Conservation (phyloP, 2,329 filamentous ascomycete species). For the Penicillium sp. region DNA sequence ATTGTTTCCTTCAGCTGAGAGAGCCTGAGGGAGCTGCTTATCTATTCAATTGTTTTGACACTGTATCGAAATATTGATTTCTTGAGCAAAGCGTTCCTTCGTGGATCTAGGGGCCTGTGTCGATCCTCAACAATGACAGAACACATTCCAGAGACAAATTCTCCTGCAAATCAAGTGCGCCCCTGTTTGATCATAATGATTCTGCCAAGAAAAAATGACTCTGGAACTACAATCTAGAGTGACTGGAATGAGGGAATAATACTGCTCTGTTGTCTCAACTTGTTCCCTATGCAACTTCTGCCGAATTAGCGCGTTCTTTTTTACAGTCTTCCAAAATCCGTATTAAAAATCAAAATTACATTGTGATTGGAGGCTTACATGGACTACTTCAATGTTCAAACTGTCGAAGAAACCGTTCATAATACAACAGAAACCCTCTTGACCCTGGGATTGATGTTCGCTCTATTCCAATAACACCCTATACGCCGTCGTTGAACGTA, state of each 20-base stretch:
- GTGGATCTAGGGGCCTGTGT: conserved; percentile 17
- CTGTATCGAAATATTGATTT: background rate
- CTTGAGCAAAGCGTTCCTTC: background rate
- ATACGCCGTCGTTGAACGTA: conserved; percentile 36
- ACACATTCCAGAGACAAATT: conserved; percentile 16
- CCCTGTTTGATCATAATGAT: conserved; percentile 16
- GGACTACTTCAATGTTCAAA: background rate
- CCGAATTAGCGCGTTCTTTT: background rate
- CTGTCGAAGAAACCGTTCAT: too few species aligned
- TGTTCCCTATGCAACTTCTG: background rate
- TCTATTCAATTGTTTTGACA: background rate
- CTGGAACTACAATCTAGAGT: too few species aligned
- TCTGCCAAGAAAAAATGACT: background rate
- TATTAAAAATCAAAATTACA: background rate
- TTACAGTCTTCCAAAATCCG: background rate
- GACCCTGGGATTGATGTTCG: background rate
- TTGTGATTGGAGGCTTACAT: background rate
- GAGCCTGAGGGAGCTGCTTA: accelerated
- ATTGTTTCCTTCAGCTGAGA: background rate
- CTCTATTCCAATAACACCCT: background rate
- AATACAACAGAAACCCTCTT: too few species aligned
- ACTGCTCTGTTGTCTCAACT: background rate
- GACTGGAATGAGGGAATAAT: conserved; percentile 13
- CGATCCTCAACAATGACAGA: conserved; percentile 10
- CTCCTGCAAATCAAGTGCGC: background rate